Base-by-base conservation (phyloP, 140 eudicot species). In the Ambrosia hybrid region DNA sequence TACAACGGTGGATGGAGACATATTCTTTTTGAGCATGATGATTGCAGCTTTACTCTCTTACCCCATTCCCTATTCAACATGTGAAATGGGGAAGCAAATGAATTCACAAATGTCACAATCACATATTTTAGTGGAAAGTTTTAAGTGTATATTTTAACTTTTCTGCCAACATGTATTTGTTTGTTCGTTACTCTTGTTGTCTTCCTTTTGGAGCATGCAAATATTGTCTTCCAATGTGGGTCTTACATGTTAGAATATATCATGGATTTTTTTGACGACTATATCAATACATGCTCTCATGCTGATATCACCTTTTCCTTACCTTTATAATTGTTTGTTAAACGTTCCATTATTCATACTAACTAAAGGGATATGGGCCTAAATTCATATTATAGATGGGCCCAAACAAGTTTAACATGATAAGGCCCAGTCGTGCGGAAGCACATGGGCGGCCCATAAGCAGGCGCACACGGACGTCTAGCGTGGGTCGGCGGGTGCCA, bases 71-170 rank as follows among this genome's bases (percentile, higher is more conserved):
- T 11, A 9, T 78, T 45, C 21, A 71, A 71, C 82, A 78, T 78
- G 82, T 71, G 82, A 21, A 21, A 21, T 21, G 30, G 30, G 30
- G 30, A 71, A 33, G 57, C 68, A 78, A 55, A 61, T 71, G 60
- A 70, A 48, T 70, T 39, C 73, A 63, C 82, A 62, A 64, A 63
- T 34, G 73, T 71, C 77, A 6, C 46, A 1, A 64, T 78, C 82
- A 15, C 30, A 53, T 39, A 13, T 53, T 64, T 71, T 49, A 71
- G 77, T 71, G 73, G 82, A 60, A 77, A 62, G 5, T 41, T 12
- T 51, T 17, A 17, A 55, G 58, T 33, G 30, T 51, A 11, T 8
- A 39, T 45, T 56, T 52, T 68, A 61, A 55, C 77, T 51, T 68
- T 60, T 60, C 43, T 43, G 73, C 55, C 37, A 43, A 64, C 41